Evolutionary conservation across 495 filamentous ascomycete species (phyloP).

Genomic region (Aspergillus carlsbadensis): DNA sequence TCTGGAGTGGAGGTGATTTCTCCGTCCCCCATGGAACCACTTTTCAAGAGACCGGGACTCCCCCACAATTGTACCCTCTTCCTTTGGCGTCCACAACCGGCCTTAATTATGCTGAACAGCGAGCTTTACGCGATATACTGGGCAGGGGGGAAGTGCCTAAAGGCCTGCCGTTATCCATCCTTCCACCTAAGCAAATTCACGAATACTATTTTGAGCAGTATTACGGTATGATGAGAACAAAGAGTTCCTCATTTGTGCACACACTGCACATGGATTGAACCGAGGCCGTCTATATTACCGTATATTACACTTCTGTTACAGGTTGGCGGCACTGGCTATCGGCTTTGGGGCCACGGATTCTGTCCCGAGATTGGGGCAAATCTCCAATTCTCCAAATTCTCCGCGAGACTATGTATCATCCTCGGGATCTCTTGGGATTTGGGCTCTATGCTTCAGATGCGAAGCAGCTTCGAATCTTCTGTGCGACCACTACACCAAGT

Average conservation of each 20-base stretch:
- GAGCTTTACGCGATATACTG: too few species aligned
- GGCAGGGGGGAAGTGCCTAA: neutral
- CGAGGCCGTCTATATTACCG: slow-evolving; percentile 31
- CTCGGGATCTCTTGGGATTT: neutral
- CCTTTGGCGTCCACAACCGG: too few species aligned
- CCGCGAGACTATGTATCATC: neutral
- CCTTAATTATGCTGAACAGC: too few species aligned
- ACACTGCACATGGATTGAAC: slow-evolving; percentile 14
- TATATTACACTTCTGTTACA: slow-evolving; percentile 29
- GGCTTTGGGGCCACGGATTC: slow-evolving; percentile 8
- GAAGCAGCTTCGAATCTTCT: too few species aligned
- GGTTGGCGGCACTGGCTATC: slow-evolving; percentile 28
- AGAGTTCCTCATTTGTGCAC: too few species aligned
- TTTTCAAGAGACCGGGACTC: neutral
- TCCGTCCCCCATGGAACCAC: slow-evolving; percentile 9
- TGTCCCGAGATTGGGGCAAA: neutral
- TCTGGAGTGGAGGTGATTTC: neutral
- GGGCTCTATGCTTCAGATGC: too few species aligned
- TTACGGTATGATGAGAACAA: too few species aligned
- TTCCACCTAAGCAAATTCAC: too few species aligned
- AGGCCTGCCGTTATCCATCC: too few species aligned
- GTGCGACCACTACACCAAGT: too few species aligned
- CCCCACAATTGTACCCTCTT: slow-evolving; percentile 1
- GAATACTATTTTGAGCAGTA: too few species aligned
- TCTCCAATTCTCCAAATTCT: neutral